Evolutionary conservation across 108 stramenopile genomes (phyloP).

Genomic region (Fragilariopsis cylindrus): DNA sequence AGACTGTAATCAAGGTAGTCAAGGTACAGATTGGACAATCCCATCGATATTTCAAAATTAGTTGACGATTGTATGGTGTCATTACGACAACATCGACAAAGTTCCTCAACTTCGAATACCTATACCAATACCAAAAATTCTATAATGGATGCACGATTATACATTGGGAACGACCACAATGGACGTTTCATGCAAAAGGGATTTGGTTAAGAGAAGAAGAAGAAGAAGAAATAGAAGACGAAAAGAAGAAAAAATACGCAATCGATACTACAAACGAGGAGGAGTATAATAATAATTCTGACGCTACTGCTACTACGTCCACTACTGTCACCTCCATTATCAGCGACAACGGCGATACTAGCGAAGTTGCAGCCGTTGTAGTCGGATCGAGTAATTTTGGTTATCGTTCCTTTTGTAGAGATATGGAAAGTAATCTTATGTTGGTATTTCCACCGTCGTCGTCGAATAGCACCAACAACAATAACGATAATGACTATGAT

Average conservation of each 20-base stretch:
- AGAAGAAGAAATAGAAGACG: background rate
- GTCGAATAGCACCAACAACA: background rate
- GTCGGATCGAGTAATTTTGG: slow-evolving; percentile 85
- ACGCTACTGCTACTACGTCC: background rate
- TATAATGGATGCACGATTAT: slow-evolving; percentile 34
- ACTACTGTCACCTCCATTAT: no score
- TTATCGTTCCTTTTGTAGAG: slow-evolving; percentile 59
- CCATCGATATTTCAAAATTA: slow-evolving; percentile 72
- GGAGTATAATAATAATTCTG: background rate
- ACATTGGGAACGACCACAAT: slow-evolving; percentile 66
- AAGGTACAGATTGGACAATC: slow-evolving; percentile 63
- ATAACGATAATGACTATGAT: background rate
- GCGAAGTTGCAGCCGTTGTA: slow-evolving; percentile 50
- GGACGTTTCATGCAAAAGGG: slow-evolving; percentile 91
- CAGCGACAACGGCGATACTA: slow-evolving; percentile 10
- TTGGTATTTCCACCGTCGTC: slow-evolving; percentile 52
- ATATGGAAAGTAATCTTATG: slow-evolving; percentile 82
- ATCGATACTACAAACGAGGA: background rate
- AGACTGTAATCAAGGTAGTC: slow-evolving; percentile 47
- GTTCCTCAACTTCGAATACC: background rate
- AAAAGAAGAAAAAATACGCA: background rate
- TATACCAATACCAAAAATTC: background rate
- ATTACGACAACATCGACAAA: slow-evolving; percentile 2
- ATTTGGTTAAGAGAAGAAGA: slow-evolving; percentile 56
- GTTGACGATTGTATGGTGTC: slow-evolving; percentile 37